Evolutionary conservation across 2,329 filamentous ascomycete genomes (phyloP), one percentile per base, ranked within the genome.

Genomic region (Sphaerulina musiva): DNA sequence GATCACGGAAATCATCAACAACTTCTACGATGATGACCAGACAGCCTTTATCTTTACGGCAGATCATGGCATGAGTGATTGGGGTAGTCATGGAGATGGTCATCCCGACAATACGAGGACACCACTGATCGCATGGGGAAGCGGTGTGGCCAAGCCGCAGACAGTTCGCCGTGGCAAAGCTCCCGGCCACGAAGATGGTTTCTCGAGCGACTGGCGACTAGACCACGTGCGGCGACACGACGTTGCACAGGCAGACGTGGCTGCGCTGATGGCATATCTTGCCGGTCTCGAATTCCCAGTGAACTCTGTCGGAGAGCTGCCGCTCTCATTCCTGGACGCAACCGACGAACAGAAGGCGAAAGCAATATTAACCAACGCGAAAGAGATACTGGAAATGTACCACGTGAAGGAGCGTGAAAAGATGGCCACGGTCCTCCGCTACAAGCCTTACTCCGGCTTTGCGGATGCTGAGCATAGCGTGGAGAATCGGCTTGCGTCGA

Each of bases 21-120:
- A 86, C 10, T 98, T 97, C 68, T 98, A 96, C 65, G 78, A 74
- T 63, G 82, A 83, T 59, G 86, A 81, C 51, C 85, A 93, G 70
- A 97, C 93, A 0, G 89, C 95, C 0, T 98, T 92, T 69, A 82
- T 98, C 12, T 98, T 98, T 68, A 98, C 95, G 1, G 93, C 93
- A 6, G 93, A 98, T 67, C 93, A 98, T 70, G 93, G 93, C 14
- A 98, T 98, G 93, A 97, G 89, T 67, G 93, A 98, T 71, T 96
- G 87, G 85, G 93, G 95, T n/a, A 97, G 91, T 64, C 95, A 98
- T 69, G 95, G 95, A 38, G 93, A 98, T 70, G 93, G 93, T 6
- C 91, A 98, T 71, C 93, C 93, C 0, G 88, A 98, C 70, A 98
- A 97, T 66, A 98, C 93, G 2, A 82, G 93, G 48, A 98, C 93